Percentiles rank a stretch among this genome's conserved stretches.
phyloP scores from a whole-genome alignment of 2,329 filamentous ascomycete species.

The Diplocarpon mali region DNA sequence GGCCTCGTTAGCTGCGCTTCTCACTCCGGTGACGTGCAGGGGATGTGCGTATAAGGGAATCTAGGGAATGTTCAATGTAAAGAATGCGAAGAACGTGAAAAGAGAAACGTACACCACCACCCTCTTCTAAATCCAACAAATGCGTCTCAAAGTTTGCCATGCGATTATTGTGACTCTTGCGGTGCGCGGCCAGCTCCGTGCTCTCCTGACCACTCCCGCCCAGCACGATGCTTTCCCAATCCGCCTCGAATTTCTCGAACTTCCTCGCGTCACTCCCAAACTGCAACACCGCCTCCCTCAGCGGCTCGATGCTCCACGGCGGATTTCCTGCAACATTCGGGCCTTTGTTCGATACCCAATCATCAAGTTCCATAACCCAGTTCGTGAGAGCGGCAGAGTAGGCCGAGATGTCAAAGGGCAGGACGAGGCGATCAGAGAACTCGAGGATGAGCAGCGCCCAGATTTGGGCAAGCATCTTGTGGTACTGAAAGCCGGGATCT shows the following conservation, averaged over 20 bases:
- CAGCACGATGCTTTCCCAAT: constrained; percentile 65
- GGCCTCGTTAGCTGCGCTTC: background rate
- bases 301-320: constrained; percentile 31
- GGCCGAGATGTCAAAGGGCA: constrained; percentile 69
- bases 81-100: background rate
- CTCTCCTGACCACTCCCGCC: constrained; percentile 67
- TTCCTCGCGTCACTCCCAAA: constrained; percentile 48
- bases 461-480: constrained; percentile 67
- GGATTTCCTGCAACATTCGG: constrained; percentile 38
- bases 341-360: constrained; percentile 49
- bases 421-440: constrained; percentile 65
- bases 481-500: constrained; percentile 76
- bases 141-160: constrained; percentile 75
- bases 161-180: constrained; percentile 67
- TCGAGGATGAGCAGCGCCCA: constrained; percentile 77
- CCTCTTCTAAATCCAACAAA: constrained; percentile 63
- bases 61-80: too few species aligned
- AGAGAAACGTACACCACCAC: constrained; percentile 56
- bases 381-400: constrained; percentile 56
- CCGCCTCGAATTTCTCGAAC: constrained; percentile 66
- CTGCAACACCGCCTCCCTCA: constrained; percentile 51
- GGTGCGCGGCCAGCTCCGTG: constrained; percentile 50
- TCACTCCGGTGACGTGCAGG: too few species aligned
- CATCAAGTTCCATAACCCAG: constrained; percentile 57
- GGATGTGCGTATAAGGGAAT: too few species aligned